Evolutionary conservation across 129 eudicot genomes (phyloP).

Genomic region (Flaveria sonorensis): DNA sequence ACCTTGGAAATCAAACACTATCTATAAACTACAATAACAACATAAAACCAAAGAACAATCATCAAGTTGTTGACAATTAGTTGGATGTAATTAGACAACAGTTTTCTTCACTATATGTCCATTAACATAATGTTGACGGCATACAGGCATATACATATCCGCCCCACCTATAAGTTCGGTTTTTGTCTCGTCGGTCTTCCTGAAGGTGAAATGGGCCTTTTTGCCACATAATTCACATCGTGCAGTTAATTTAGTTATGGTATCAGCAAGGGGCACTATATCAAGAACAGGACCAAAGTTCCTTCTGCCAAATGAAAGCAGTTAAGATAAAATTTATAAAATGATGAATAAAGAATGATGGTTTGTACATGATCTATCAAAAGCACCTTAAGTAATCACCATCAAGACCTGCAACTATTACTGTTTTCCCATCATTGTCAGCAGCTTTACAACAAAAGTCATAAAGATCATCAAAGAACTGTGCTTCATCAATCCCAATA

Average conservation of each 20-base stretch:
- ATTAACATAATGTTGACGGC: conserved; percentile 79
- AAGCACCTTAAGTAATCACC: conserved; percentile 89
- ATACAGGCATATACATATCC: conserved; percentile 91
- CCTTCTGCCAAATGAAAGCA: conserved; percentile 56
- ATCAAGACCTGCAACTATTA: conserved; percentile 89
- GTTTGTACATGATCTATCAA: not conserved
- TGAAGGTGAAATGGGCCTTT: conserved; percentile 66
- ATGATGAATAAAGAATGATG: not conserved
- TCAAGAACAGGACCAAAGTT: conserved; percentile 88
- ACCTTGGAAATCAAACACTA: conserved; percentile 8
- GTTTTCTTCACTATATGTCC: conserved; percentile 47
- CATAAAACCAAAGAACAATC: conserved; percentile 2
- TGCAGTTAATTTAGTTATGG: conserved; percentile 82
- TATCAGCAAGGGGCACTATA: conserved; percentile 84
- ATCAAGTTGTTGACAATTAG: conserved; percentile 8
- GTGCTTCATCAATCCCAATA: conserved; percentile 96
- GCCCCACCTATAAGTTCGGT: conserved; percentile 87
- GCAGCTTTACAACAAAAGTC: conserved; percentile 91
- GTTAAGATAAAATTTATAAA: not conserved
- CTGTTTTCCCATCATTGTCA: conserved; percentile 79
- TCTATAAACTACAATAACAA: not conserved
- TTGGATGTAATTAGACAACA: not conserved
- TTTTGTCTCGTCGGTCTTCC: conserved; percentile 59
- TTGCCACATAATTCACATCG: conserved; percentile 85
- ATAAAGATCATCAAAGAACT: conserved; percentile 86